Conservation (phyloP, 805 yeast genomes). For the Candida morakotiae region DNA sequence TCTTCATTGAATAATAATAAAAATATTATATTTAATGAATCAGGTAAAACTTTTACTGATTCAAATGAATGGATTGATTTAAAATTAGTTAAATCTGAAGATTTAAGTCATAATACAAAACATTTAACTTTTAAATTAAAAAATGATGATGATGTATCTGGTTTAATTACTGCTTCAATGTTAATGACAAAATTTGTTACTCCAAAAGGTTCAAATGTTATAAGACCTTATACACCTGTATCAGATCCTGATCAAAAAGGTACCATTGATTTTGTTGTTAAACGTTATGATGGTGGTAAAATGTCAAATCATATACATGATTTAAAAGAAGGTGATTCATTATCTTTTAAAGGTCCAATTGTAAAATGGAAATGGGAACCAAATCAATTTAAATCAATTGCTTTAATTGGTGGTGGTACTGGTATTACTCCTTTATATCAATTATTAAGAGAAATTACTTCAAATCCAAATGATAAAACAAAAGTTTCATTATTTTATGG, state of each 20-base stretch:
- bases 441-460: slow-evolving; percentile 68
- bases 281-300: slow-evolving; percentile 81
- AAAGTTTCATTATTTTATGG: slow-evolving; percentile 83
- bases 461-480: slow-evolving; percentile 84
- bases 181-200: slow-evolving; percentile 78
- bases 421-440: slow-evolving; percentile 97
- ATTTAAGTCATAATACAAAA: slow-evolving; percentile 61
- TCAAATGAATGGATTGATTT: slow-evolving; percentile 66
- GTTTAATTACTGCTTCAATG: slow-evolving; percentile 75
- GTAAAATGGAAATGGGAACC: slow-evolving; percentile 88
- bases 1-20: slow-evolving; percentile 1
- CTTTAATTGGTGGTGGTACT: slow-evolving; percentile 91
- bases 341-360: slow-evolving; percentile 92
- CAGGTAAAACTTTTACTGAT: slow-evolving; percentile 49
- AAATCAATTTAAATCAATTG: slow-evolving; percentile 75
- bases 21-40: slow-evolving; percentile 27
- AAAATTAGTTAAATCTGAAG: slow-evolving; percentile 46
- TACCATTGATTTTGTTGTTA: slow-evolving; percentile 71
- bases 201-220: slow-evolving; percentile 78
- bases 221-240: slow-evolving; percentile 89
- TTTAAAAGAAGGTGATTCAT: slow-evolving; percentile 73
- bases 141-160: slow-evolving; percentile 61
- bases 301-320: slow-evolving; percentile 69
- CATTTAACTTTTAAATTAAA: slow-evolving; percentile 69
- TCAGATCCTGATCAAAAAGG: slow-evolving; percentile 71